phyloP scores from a whole-genome alignment of 352 stramenopile genomes.

The Globisporangium apiculatum region DNA sequence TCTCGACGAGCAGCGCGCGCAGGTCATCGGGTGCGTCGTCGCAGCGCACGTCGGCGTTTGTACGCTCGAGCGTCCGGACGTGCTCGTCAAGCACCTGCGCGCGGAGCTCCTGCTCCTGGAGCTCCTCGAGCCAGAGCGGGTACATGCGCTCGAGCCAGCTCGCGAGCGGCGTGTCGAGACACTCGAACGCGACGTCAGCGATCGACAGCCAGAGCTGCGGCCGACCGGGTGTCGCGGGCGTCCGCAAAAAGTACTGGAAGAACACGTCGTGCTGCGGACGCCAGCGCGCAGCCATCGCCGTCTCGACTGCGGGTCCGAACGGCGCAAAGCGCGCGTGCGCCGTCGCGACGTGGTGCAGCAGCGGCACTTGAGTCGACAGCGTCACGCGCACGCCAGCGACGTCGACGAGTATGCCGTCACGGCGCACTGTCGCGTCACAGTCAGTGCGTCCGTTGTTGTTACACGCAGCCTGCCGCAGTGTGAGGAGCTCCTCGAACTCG shows the following conservation, averaged over 20 bases:
- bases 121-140: constrained; percentile 64
- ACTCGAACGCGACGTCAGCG: constrained; percentile 33
- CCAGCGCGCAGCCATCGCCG: constrained; percentile 30
- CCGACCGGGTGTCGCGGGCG: constrained; percentile 23
- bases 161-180: constrained; percentile 43
- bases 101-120: constrained; percentile 58
- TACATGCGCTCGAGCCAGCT: constrained; percentile 65
- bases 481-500: constrained; percentile 60
- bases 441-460: constrained; percentile 1
- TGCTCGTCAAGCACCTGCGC: constrained; percentile 61
- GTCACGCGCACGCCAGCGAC: constrained; percentile 33
- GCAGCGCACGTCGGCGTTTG: constrained; percentile 37
- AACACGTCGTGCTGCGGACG: constrained; percentile 57
- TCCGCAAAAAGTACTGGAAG: constrained; percentile 51
- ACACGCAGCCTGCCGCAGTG: constrained; percentile 31
- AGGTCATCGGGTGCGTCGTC: constrained; percentile 35
- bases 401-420: constrained; percentile 56
- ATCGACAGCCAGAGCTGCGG: constrained; percentile 47
- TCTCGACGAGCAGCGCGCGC: constrained; percentile 39
- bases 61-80: constrained; percentile 39
- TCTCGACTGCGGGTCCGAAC: constrained; percentile 18
- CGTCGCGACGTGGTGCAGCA: constrained; percentile 19
- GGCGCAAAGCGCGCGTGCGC: constrained; percentile 28
- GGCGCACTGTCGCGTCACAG: background rate
- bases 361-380: constrained; percentile 26